phyloP scores from a whole-genome alignment of 148 eudicot genomes.

The Spergularia marina region DNA sequence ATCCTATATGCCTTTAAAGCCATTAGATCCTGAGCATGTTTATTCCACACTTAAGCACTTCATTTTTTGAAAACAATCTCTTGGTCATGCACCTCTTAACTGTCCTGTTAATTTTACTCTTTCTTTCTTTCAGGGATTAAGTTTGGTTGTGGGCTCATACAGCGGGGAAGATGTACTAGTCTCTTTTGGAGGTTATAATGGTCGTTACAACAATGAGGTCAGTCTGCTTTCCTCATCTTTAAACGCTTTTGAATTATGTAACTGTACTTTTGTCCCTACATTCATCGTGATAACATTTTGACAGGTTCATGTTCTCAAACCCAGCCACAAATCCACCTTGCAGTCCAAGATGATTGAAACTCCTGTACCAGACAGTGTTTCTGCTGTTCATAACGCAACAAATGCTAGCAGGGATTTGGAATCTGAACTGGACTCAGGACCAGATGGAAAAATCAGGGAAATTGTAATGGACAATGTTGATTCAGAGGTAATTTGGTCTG shows the following conservation, averaged over 20 bases:
- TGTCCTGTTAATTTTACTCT: background rate
- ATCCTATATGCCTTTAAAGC: background rate
- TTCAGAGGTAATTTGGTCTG: slow-evolving; percentile 33
- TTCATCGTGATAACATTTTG: slow-evolving; percentile 20
- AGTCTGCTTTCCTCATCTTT: background rate
- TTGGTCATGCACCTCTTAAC: background rate
- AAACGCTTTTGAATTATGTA: background rate
- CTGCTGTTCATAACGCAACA: slow-evolving; percentile 72
- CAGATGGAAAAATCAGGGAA: slow-evolving; percentile 80
- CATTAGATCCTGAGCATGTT: background rate
- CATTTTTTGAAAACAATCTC: background rate
- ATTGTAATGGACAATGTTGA: slow-evolving; percentile 67
- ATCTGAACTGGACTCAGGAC: slow-evolving; percentile 63
- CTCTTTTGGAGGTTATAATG: slow-evolving; percentile 97
- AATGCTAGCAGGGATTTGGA: slow-evolving; percentile 69
- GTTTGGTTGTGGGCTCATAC: slow-evolving; percentile 82
- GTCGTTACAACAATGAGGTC: slow-evolving; percentile 96
- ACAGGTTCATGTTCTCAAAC: slow-evolving; percentile 86
- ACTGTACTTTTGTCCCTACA: slow-evolving; percentile 1
- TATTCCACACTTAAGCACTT: background rate
- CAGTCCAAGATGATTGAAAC: slow-evolving; percentile 64
- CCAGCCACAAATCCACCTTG: slow-evolving; percentile 84
- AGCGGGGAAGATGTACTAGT: slow-evolving; percentile 75
- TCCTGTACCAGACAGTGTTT: slow-evolving; percentile 65
- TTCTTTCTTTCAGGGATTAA: slow-evolving; percentile 66